These are phyloP conservation scores for Geoglossum glabrum DNA, from an alignment of 495 filamentous ascomycete species.

Conservation along the genomic window DNA sequence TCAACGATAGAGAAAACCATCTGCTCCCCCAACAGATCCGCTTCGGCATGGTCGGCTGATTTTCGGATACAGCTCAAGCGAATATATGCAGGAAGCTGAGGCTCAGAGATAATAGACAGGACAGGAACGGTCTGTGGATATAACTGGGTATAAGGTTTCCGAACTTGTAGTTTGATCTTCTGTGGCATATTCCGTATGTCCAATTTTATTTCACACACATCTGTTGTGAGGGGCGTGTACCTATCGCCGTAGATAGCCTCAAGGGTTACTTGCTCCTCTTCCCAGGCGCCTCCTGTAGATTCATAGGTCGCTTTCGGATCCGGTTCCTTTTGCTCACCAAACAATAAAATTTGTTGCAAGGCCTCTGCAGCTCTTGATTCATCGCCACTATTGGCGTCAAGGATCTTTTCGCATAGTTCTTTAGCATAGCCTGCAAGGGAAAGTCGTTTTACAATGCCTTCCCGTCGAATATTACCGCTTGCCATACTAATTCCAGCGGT, in stretches of 20 bases:
- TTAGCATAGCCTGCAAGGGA: conserved; percentile 61
- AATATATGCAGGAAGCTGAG: conserved; percentile 67
- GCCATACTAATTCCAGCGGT: conserved; percentile 70
- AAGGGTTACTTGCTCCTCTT: conserved; percentile 61
- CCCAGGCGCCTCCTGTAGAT: conserved; percentile 37
- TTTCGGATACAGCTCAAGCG: conserved; percentile 73
- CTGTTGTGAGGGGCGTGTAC: conserved; percentile 32
- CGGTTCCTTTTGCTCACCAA: conserved; percentile 15
- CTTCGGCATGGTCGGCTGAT: conserved; percentile 43
- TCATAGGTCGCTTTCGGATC: background rate
- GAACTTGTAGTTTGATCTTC: conserved; percentile 27
- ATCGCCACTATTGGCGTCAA: conserved; percentile 45
- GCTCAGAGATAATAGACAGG: conserved; percentile 39
- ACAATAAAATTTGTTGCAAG: conserved; percentile 48
- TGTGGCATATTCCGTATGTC: conserved; percentile 21
- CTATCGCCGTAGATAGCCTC: conserved; percentile 59
- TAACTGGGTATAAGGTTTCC: conserved; percentile 29
- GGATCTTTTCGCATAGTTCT: conserved; percentile 58
- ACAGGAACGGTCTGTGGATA: conserved; percentile 68
- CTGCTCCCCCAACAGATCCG: conserved; percentile 52
- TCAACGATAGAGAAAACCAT: conserved; percentile 81
- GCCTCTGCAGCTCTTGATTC: conserved; percentile 62
- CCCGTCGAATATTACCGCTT: conserved; percentile 53
- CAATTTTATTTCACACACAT: conserved; percentile 42
- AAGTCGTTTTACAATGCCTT: conserved; percentile 65